Base-by-base conservation (phyloP, 2,329 filamentous ascomycete genomes). In the Trichoderma koningii region DNA sequence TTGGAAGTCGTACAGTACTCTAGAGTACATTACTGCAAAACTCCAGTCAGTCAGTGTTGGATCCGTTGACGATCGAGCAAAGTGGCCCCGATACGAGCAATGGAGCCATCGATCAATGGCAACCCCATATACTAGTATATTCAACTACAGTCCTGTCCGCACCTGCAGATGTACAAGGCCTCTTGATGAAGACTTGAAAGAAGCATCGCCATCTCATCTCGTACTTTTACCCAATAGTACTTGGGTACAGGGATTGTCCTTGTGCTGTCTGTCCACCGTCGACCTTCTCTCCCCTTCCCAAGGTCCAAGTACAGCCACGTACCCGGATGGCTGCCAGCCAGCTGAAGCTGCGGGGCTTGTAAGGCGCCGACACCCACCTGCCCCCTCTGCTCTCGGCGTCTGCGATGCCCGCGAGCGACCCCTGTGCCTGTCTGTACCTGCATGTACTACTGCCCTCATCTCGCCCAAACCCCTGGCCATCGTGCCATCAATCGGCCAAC, bases 141-240 rank as follows among this genome's bases (percentile, higher is more conserved):
- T 23, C 21, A 23, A 23, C 21, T 23, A 23, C 21, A 23, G 21
- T 23, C 3, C 28, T 23, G 9, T 50, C 28, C 26, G 47, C 17
- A 50, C 14, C 47, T 50, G 47, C 47, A 50, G 28, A 50, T 14
- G 47, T 26, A 50, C 47, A 44, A 15, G 15, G 23, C 1, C 3
- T 48, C 14, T 48, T 26, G 28, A 30, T 23, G 12, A 48, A 48
- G 21, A 26, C 23, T 28, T 5, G 17, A 28, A 28, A 45, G 15
- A 51, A 51, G 48, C 23, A 51, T 51, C 26, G 48, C 48, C 48
- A 51, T 28, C 48, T 51, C 23, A 51, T 51, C 48, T 51, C 48
- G 48, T 30, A 51, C 15, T 6, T 26, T n/a, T n/a, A n/a, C n/a
- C n/a, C n/a, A 51, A 51, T 9, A 51, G n/a, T 30, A 21, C 23